These are phyloP conservation scores for Dendrothele bispora DNA, from an alignment of 768 basidiomycete genomes.

Conservation along the genomic window DNA sequence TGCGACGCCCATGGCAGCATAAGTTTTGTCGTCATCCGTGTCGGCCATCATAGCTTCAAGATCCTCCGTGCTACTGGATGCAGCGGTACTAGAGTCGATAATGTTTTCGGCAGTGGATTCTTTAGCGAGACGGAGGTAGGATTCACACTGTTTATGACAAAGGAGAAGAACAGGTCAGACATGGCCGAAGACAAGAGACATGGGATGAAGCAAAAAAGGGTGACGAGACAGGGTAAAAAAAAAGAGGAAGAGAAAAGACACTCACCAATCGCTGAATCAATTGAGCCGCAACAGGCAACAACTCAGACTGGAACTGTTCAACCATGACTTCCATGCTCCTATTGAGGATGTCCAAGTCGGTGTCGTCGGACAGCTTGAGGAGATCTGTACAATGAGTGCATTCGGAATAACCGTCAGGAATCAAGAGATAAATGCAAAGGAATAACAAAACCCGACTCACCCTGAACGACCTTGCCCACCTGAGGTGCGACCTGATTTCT, in stretches of 20 bases:
- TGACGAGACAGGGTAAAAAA: background rate
- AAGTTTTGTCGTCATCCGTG: slow-evolving; percentile 82
- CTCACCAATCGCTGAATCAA: slow-evolving; percentile 75
- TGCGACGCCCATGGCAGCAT: slow-evolving; percentile 83
- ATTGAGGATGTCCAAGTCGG: slow-evolving; percentile 84
- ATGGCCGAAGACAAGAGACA: background rate
- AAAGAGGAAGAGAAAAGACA: slow-evolving; percentile 11
- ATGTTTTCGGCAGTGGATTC: slow-evolving; percentile 57
- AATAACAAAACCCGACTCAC: slow-evolving; percentile 41
- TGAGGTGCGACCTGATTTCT: slow-evolving; percentile 68
- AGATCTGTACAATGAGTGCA: too few relatives aligned
- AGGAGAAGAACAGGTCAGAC: background rate
- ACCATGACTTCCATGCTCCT: slow-evolving; percentile 86
- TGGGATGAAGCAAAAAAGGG: too few relatives aligned
- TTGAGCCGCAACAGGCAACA: slow-evolving; percentile 83
- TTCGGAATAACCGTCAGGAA: too few relatives aligned
- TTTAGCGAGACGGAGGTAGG: slow-evolving; percentile 75
- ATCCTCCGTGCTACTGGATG: slow-evolving; percentile 44
- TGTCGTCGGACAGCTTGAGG: slow-evolving; percentile 89
- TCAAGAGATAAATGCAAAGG: background rate
- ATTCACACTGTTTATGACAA: slow-evolving; percentile 61
- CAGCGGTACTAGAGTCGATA: too few relatives aligned
- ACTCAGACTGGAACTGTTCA: slow-evolving; percentile 78
- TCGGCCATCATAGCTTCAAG: slow-evolving; percentile 55
- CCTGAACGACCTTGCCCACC: slow-evolving; percentile 86